Evolutionary conservation across 2,329 filamentous ascomycete genomes (phyloP).

Genomic region (Thelonectria discophora): DNA sequence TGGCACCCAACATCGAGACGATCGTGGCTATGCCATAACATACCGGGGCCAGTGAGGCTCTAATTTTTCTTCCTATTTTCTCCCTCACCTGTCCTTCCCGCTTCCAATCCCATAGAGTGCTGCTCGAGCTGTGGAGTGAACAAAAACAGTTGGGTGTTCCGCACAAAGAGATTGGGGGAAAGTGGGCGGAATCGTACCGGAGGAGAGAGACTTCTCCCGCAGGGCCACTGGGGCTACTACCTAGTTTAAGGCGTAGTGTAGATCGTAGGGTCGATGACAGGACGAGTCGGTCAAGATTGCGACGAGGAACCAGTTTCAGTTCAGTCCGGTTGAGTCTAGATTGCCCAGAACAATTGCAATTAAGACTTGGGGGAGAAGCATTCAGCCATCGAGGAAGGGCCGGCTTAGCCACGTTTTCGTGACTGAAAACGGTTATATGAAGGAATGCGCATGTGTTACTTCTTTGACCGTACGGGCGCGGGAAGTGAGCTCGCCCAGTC

Average conservation of each 20-base stretch:
- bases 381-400: not conserved
- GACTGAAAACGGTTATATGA: not conserved
- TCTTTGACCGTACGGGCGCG: too few relatives aligned
- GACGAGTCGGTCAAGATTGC: slow-evolving; percentile 13
- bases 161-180: not conserved
- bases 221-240: not conserved
- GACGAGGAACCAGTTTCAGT: not conserved
- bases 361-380: not conserved
- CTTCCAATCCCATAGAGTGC: not conserved
- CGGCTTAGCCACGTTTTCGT: not conserved
- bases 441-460: slow-evolving; percentile 6
- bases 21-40: not conserved
- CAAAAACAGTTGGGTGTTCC: too few relatives aligned
- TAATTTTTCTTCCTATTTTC: not conserved
- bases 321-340: not conserved
- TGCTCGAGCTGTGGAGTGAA: too few relatives aligned
- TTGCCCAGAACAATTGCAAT: not conserved
- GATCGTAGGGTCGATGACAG: slow-evolving; percentile 18
- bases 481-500: not conserved
- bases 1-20: not conserved
- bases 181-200: slow-evolving; percentile 6
- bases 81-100: not conserved
- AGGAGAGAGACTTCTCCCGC: slow-evolving; percentile 10
- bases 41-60: not conserved
- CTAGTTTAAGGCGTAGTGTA: slow-evolving; percentile 25